phyloP scores from a whole-genome alignment of 495 filamentous ascomycete genomes.

The Penicillium crystallinum region DNA sequence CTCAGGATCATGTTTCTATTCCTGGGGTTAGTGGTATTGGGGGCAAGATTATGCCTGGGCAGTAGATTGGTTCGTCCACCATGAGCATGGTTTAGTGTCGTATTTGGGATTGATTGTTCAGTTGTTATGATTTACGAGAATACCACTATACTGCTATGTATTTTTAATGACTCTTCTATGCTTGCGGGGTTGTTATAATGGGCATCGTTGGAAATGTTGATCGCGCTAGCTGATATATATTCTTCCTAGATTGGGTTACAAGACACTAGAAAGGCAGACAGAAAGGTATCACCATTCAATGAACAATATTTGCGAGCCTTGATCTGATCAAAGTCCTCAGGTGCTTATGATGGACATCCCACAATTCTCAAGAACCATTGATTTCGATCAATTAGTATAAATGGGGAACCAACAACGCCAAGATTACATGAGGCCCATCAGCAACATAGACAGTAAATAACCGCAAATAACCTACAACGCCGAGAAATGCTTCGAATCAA shows the following conservation, averaged over 20 bases:
- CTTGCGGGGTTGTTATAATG: too few species aligned
- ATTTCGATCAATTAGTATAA: conserved; percentile 1
- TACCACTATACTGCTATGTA: neutral
- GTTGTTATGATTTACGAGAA: conserved; percentile 2
- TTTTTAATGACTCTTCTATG: neutral
- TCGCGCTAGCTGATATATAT: too few species aligned
- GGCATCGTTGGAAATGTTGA: too few species aligned
- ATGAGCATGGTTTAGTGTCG: neutral
- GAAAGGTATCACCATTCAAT: too few species aligned
- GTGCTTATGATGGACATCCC: too few species aligned
- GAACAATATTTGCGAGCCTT: neutral
- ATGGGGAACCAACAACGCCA: conserved; percentile 28
- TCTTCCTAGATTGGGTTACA: too few species aligned
- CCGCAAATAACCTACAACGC: neutral
- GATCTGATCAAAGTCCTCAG: too few species aligned
- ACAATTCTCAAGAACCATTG: conserved; percentile 10
- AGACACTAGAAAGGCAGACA: too few species aligned
- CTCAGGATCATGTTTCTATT: conserved; percentile 67
- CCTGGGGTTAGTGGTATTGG: conserved; percentile 41
- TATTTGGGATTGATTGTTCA: neutral
- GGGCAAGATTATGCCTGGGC: conserved; percentile 37
- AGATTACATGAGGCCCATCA: neutral
- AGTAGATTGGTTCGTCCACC: conserved; percentile 12
- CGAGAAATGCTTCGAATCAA: conserved; percentile 16
- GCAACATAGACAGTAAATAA: neutral